Evolutionary conservation across 202 grass and related monocot genomes (phyloP), one percentile per base, ranked within the genome.

Genomic region (Musa balbisiana): DNA sequence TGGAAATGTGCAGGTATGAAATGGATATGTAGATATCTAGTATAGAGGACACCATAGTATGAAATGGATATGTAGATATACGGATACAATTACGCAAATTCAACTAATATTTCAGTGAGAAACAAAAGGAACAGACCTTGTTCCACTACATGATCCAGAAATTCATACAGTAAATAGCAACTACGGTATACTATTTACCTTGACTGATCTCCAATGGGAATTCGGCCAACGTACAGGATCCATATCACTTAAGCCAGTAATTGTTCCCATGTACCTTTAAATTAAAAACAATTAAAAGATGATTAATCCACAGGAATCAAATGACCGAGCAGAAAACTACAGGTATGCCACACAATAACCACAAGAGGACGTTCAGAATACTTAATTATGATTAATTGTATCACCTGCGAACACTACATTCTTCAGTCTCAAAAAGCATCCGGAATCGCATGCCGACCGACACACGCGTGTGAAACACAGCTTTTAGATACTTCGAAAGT

Each of bases 391-490:
- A 43, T 43, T 43, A 43, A 43, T 43, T 43, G 33, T 8, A 8
- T 64, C 49, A 78, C 76, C 76, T 78, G 16, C 76, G 76, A n/a
- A 78, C 76, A 55, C 74, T 76, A 0, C 56, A 76, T 5, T 76
- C 74, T 54, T 76, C 74, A 22, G 74, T 76, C 58, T 76, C 76
- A 68, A 78, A 78, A 68, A 78, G 76, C 76, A 78, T 78, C 22
- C 76, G 76, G 63, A 78, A 69, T 68, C 76, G 76, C 76, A 78
- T 78, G 12, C 76, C 76, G 20, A 69, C 64, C 11, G 76, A 78
- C 33, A 78, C 49, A n/a, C 51, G 76, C 52, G 64, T 78, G 55
- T 56, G 63, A 55, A 54, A 78, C 17, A 78, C 76, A 54, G 76
- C 76, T 19, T 78, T 78, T 17, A 78, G 10, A 54, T 78, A 78